These are phyloP conservation scores for Cornus kousa DNA, from an alignment of 148 eudicot genomes.

Conservation along the genomic window DNA sequence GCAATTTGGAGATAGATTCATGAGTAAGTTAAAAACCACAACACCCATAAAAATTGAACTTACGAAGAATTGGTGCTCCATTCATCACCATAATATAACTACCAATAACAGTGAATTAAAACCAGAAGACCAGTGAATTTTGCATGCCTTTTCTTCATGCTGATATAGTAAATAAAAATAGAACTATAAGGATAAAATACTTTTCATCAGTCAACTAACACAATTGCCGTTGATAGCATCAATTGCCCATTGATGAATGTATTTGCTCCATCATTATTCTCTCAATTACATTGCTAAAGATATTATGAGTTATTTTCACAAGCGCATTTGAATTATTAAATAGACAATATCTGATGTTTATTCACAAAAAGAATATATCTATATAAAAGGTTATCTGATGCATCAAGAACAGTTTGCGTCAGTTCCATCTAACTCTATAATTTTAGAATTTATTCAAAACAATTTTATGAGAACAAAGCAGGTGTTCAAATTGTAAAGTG, in stretches of 20 bases:
- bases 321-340: too few relatives aligned
- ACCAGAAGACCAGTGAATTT: not conserved
- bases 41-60: not conserved
- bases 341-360: not conserved
- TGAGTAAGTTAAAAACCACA: not conserved
- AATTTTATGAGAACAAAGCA: not conserved
- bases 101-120: not conserved
- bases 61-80: not conserved
- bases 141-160: not conserved
- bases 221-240: not conserved
- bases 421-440: not conserved
- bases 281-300: not conserved
- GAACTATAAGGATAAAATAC: too few relatives aligned
- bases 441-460: not conserved
- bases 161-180: too few relatives aligned
- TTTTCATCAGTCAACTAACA: not conserved
- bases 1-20: constrained; percentile 13
- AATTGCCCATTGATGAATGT: not conserved
- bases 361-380: not conserved
- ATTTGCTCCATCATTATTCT: not conserved
- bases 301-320: not conserved
- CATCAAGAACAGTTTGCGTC: not conserved
- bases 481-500: not conserved
- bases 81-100: too few relatives aligned
- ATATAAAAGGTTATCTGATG: not conserved